Percentiles rank a stretch among this genome's conserved stretches.
Evolutionary conservation across 805 yeast genomes (phyloP).

Genomic region (Starmerella bacillaris): DNA sequence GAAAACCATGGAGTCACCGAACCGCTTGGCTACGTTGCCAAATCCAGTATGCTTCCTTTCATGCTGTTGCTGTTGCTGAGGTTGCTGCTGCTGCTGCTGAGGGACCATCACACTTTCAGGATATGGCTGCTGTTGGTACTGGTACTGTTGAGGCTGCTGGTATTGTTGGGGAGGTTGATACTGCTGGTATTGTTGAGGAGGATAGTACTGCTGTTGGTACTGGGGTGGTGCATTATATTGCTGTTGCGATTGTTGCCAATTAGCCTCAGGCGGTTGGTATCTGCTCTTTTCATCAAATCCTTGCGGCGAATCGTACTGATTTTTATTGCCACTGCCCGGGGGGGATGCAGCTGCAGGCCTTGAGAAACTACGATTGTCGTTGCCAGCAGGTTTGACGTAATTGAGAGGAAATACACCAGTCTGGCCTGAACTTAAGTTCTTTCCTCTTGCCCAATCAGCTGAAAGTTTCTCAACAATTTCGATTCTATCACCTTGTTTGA

Average conservation of each 20-base stretch:
- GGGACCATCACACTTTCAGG: constrained; percentile 16
- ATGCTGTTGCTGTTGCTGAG: constrained; percentile 14
- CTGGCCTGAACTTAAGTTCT: constrained; percentile 28
- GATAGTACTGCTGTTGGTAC: constrained; percentile 1
- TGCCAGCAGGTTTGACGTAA: constrained; percentile 37
- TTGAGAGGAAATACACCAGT: constrained; percentile 82
- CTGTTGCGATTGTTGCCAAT: constrained; percentile 6
- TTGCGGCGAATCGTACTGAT: constrained; percentile 12
- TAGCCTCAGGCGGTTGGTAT: constrained; percentile 11
- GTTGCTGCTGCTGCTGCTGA: constrained; percentile 15
- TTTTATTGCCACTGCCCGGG: constrained; percentile 7
- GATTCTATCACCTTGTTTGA: constrained; percentile 50
- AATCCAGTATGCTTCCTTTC: constrained; percentile 17
- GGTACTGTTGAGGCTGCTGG: constrained; percentile 15
- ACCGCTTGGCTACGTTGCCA: constrained; percentile 41
- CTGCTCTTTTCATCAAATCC: constrained; percentile 13
- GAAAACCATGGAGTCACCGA: constrained; percentile 83
- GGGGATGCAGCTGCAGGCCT: constrained; percentile 14
- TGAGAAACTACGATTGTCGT: constrained; percentile 9
- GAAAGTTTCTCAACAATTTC: constrained; percentile 56
- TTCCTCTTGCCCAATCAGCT: constrained; percentile 85
- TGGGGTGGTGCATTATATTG: constrained; percentile 9
- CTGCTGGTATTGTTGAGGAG: constrained; percentile 1
- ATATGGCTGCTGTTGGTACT: constrained; percentile 17
- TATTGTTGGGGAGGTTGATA: constrained; percentile 7